Evolutionary conservation across 208 protist species (phyloP).

Genomic region (Histomonas meleagridis): DNA sequence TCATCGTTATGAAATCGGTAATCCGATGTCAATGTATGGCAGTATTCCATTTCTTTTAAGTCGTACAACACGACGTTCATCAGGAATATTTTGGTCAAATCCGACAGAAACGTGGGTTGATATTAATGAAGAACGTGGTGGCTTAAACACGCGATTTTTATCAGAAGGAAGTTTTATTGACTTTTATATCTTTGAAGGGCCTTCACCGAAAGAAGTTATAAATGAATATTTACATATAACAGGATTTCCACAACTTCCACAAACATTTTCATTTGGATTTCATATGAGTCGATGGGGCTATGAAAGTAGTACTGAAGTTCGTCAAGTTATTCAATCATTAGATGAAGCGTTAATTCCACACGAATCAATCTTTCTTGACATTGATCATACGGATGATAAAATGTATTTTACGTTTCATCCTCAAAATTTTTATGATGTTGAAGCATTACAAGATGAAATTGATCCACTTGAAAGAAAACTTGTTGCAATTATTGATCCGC

Average conservation of each 20-base stretch:
- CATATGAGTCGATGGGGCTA: slow-evolving; percentile 93
- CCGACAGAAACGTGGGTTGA: slow-evolving; percentile 60
- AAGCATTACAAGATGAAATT: background rate
- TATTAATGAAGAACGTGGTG: slow-evolving; percentile 32
- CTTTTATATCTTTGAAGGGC: slow-evolving; percentile 81
- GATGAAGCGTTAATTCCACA: slow-evolving; percentile 41
- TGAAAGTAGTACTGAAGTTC: slow-evolving; percentile 71
- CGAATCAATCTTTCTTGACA: slow-evolving; percentile 95
- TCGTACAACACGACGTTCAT: slow-evolving; percentile 52
- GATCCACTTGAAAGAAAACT: background rate
- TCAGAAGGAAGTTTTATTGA: slow-evolving; percentile 77
- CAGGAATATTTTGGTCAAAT: slow-evolving; percentile 6
- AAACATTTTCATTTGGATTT: slow-evolving; percentile 81
- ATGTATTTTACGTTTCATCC: slow-evolving; percentile 56
- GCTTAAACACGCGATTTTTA: slow-evolving; percentile 66
- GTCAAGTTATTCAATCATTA: slow-evolving; percentile 40
- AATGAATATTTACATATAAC: slow-evolving; percentile 75
- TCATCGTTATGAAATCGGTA: slow-evolving; percentile 79
- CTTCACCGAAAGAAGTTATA: slow-evolving; percentile 67
- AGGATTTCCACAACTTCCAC: slow-evolving; percentile 74
- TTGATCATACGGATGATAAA: slow-evolving; percentile 94
- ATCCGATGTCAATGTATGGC: slow-evolving; percentile 79
- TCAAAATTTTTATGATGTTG: background rate
- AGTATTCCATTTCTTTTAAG: slow-evolving; percentile 79
- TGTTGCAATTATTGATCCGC: background rate